Percentiles rank a stretch among this genome's conserved stretches.
Conservation (phyloP, 2,329 filamentous ascomycete species). For the Chaetomium sp. region DNA sequence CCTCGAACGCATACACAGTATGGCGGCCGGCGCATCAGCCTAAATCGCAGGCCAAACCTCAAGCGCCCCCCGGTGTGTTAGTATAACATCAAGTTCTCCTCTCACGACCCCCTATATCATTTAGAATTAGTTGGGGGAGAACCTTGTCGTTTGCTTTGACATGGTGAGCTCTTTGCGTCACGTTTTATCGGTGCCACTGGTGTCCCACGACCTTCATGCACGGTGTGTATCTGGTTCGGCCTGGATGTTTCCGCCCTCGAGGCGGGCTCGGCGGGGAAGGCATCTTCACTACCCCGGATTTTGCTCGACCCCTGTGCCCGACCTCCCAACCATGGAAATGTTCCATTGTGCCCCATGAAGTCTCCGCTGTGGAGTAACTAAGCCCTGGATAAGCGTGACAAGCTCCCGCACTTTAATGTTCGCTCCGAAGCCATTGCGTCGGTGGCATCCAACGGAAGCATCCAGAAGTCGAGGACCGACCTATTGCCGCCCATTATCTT, state of each 20-base stretch:
- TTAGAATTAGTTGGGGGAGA: not conserved
- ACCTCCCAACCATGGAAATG: no score
- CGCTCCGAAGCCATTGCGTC: not conserved
- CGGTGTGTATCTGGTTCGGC: conserved; percentile 13
- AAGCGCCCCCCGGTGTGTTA: not conserved
- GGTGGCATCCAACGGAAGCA: not conserved
- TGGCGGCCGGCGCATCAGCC: conserved; percentile 25
- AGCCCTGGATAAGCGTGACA: not conserved
- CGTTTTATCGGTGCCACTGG: conserved; percentile 14
- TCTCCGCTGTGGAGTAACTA: not conserved
- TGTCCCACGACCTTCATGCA: conserved; percentile 20
- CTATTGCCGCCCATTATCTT: not conserved
- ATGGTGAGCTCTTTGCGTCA: conserved; percentile 10
- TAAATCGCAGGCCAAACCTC: conserved; percentile 23
- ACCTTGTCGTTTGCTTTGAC: not conserved
- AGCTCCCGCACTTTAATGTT: not conserved
- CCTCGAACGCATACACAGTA: not conserved
- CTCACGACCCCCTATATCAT: not conserved
- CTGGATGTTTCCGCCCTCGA: conserved; percentile 24
- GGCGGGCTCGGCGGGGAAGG: not conserved
- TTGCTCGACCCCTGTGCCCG: not conserved
- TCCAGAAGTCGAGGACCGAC: not conserved
- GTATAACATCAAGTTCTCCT: not conserved
- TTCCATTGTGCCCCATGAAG: not conserved
- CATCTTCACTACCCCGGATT: conserved; percentile 15